Conservation (phyloP, 768 basidiomycete species). For the Macrolepiota dolichaula region DNA sequence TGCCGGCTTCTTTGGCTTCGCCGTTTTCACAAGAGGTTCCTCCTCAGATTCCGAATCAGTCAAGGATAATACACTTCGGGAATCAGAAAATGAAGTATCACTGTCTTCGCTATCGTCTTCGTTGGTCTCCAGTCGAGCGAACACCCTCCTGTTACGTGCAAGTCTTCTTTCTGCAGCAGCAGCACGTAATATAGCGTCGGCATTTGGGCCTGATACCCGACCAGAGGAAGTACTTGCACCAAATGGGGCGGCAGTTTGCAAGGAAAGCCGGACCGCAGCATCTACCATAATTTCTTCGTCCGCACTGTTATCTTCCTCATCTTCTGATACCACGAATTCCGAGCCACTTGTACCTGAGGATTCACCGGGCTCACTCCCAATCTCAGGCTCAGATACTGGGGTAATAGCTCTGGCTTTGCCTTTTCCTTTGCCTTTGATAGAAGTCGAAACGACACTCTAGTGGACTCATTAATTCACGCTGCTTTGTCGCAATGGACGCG, state of each 20-base stretch:
- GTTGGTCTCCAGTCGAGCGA: conserved; percentile 17
- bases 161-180: conserved; percentile 55
- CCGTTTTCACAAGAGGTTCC: conserved; percentile 25
- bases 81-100: conserved; percentile 20
- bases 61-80: conserved; percentile 23
- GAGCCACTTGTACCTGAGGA: conserved; percentile 54
- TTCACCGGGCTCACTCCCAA: conserved; percentile 39
- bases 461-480: neutral
- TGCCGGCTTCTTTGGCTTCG: conserved; percentile 20
- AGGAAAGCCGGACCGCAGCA: conserved; percentile 54
- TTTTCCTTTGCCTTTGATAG: conserved; percentile 29
- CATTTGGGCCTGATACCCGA: conserved; percentile 31
- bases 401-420: conserved; percentile 30
- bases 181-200: conserved; percentile 40
- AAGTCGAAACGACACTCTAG: conserved; percentile 10
- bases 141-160: conserved; percentile 23
- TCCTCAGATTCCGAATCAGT: conserved; percentile 20
- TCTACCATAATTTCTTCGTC: conserved; percentile 54
- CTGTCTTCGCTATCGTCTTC: conserved; percentile 25
- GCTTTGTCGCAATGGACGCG: neutral
- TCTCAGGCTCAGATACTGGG: conserved; percentile 29
- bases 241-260: conserved; percentile 27
- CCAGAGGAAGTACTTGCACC: conserved; percentile 36
- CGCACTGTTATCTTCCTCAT: conserved; percentile 37
- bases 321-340: conserved; percentile 48